These are phyloP conservation scores for Suillus lakei DNA, from an alignment of 768 basidiomycete genomes.

Conservation along the genomic window DNA sequence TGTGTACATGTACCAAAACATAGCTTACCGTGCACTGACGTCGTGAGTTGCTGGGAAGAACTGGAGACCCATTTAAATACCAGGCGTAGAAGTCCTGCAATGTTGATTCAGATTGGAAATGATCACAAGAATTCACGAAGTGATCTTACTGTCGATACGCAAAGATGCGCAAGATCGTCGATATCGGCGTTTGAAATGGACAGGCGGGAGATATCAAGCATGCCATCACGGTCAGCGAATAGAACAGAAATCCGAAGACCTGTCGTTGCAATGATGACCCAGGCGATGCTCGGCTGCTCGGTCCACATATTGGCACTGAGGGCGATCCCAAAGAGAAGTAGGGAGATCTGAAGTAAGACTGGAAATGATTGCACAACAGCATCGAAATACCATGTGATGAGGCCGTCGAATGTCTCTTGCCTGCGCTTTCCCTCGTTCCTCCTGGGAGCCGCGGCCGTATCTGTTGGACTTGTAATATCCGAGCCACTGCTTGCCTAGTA, in stretches of 20 bases:
- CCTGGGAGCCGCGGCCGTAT: constrained; percentile 10
- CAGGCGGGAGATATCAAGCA: constrained; percentile 1
- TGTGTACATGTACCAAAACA: not conserved
- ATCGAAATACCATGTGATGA: constrained; percentile 18
- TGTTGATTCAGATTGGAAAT: not conserved
- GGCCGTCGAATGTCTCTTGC: constrained; percentile 15
- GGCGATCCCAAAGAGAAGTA: constrained; percentile 17
- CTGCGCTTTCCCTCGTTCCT: constrained; percentile 13
- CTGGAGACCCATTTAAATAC: not conserved
- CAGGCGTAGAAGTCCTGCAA: not conserved
- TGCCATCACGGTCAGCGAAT: constrained; percentile 5
- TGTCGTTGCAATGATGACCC: constrained; percentile 2
- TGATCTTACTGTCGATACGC: not conserved
- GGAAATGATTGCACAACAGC: constrained; percentile 14
- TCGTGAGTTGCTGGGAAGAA: not conserved
- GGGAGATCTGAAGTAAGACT: constrained; percentile 14
- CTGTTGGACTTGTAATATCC: constrained; percentile 1
- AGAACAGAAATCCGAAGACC: not conserved
- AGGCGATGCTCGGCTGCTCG: not conserved
- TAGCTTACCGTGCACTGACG: not conserved
- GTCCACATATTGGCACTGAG: constrained; percentile 9
- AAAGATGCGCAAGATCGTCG: not conserved
- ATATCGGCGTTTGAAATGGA: constrained; percentile 10
- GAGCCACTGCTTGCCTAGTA: constrained; percentile 24
- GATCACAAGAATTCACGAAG: not conserved